Base-by-base conservation (phyloP, 768 basidiomycete genomes). In the Lentinula aciculospora region DNA sequence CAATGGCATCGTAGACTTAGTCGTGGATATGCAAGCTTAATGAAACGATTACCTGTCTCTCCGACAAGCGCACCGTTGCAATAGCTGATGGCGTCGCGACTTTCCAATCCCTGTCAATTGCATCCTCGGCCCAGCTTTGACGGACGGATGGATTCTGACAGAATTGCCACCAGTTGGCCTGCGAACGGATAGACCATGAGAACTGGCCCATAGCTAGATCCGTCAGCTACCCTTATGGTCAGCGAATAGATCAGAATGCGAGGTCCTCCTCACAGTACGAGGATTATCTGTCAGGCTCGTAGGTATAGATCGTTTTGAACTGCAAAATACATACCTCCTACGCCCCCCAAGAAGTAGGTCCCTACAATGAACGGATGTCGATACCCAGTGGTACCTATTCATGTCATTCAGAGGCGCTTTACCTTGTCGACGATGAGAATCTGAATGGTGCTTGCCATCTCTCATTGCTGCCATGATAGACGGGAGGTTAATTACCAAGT, bases 321-420 rank as follows among this genome's bases (percentile, higher is more conserved):
- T 28, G 13, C 42, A 53, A 23, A n/a, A n/a, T n/a, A n/a, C 21
- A 56, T 60, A 73, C 74, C 78, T 64, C 80, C 79, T 27, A 81
- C 73, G 32, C 79, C 80, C 10, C 76, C 75, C 5, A 73, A 57
- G 59, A 73, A 79, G 47, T 69, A 66, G 0, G 71, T 67, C 0
- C 78, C 80, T 63, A 76, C 73, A 31, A 79, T 62, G 62, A 81
- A 82, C 5, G 81, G 80, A 59, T 81, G 80, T 48, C 77, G 67
- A 60, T 80, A 83, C 0, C 78, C 80, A 62, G 63, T 63, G 56
- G 4, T 31, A 10, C 17, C 31, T 50, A 36, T 69, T 48, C 4
- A 54, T 13, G 21, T 42, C 2, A 42, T 42, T 13, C 7, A 44
- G 8, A 21, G 42, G 42, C 42, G 19, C 37, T 15, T 13, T 13